Base-by-base conservation (phyloP, 2,329 filamentous ascomycete species). In the Magnaporthiopsis rhizophila region DNA sequence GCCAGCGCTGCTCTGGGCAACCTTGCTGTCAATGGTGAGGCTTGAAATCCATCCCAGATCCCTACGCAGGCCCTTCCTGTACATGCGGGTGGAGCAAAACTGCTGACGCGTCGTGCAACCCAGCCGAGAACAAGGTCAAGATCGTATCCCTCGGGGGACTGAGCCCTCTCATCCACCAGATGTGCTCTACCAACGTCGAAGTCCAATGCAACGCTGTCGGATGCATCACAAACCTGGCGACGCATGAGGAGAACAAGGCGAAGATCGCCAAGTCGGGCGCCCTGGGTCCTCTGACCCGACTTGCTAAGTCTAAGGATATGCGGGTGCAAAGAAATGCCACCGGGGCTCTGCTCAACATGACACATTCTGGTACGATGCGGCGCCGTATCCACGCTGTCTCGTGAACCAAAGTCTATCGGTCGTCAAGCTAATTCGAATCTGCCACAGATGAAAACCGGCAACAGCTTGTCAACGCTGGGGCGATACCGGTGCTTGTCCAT, bases 201-300 rank as follows among this genome's bases (percentile, higher is more conserved):
- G 95, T 99, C 32, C 95, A 99, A 78, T 99, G 95, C 82, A 99
- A 99, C 76, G 95, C 95, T 58, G 95, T 99, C 66, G 95, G 95
- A 62, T 99, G 95, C 80, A 99, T 99, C 76, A 99, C 95, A 59
- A 99, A 99, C 74, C 80, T 99, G 65, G 95, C 95, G 64, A 99
- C 95, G 3, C 95, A 99, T 73, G 95, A 99, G 79, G 95, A 98
- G 71, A 99, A 99, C 80, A 99, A 99, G 80, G 93, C 95, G 65
- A 97, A 96, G 80, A 99, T 99, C 75, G 95, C 95, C 69, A 87
- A 92, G 67, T 99, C 95, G 3, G 95, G 95, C 65, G 95, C 95
- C 64, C 83, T 99, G 65, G 91, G 90, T 9, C 95, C 95, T 11
- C 80, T 99, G 70, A 99, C 95, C 59, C 86, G 91, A 68, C 81